phyloP scores from a whole-genome alignment of 805 yeast species.

The Kregervanrija fluxuum region DNA sequence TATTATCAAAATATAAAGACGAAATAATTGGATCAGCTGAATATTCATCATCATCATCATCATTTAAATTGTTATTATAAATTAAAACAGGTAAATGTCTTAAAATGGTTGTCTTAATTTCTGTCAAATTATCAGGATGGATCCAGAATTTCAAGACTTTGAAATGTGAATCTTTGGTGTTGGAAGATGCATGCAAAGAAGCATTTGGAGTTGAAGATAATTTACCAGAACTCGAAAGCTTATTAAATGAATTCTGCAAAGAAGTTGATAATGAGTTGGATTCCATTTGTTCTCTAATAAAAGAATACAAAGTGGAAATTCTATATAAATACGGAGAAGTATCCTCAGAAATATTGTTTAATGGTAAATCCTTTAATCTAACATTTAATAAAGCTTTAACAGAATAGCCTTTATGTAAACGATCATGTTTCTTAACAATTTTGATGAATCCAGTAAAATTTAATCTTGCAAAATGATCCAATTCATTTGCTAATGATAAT shows the following conservation, averaged over 20 bases:
- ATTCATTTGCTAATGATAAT: conserved; percentile 68
- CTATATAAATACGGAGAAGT: conserved; percentile 86
- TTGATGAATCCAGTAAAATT: conserved; percentile 94
- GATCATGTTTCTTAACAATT: conserved; percentile 93
- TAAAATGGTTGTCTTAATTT: conserved; percentile 89
- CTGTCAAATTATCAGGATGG: conserved; percentile 95
- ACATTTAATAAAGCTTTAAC: conserved; percentile 87
- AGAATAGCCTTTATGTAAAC: conserved; percentile 80
- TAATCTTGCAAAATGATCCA: conserved; percentile 84
- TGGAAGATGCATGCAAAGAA: conserved; percentile 9
- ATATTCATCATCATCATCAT: conserved; percentile 41
- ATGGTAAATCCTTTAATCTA: conserved; percentile 78
- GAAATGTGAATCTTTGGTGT: conserved; percentile 24
- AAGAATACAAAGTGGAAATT: conserved; percentile 72
- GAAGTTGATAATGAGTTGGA: conserved; percentile 26
- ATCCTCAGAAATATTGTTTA: conserved; percentile 76
- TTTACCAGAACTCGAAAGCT: conserved; percentile 35
- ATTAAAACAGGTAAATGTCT: conserved; percentile 90
- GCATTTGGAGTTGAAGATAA: conserved; percentile 28
- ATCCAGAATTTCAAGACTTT: conserved; percentile 88
- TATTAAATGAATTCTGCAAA: conserved; percentile 39
- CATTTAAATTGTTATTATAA: conserved; percentile 45
- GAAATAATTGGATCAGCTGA: conserved; percentile 75
- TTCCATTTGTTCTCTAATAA: conserved; percentile 66
- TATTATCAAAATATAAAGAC: conserved; percentile 81